Percentiles rank a stretch among this genome's conserved stretches.
Evolutionary conservation across 176 grass and related monocot species (phyloP).

Genomic region (Eleusine indica): DNA sequence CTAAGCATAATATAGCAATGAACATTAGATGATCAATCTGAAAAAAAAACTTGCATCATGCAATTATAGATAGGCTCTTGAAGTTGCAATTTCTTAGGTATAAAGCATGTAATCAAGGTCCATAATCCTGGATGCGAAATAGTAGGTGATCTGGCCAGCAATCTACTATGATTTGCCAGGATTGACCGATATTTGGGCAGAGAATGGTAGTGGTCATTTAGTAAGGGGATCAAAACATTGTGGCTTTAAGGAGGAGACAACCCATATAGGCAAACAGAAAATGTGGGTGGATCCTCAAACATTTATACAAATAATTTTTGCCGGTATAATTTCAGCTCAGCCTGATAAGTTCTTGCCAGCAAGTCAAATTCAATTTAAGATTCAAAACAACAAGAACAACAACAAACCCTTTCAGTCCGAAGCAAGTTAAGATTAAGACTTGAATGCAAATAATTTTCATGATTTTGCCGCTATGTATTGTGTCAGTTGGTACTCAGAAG

Average conservation of each 20-base stretch:
- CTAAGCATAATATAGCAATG: slow-evolving; percentile 36
- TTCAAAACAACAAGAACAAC: neutral
- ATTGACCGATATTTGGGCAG: neutral
- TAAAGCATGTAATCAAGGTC: neutral
- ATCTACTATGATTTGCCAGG: neutral
- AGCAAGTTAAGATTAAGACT: neutral
- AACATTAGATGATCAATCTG: neutral
- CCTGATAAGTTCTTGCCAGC: neutral
- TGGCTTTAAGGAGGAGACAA: neutral
- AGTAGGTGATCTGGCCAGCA: neutral
- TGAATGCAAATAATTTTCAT: neutral
- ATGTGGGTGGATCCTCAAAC: neutral
- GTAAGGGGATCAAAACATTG: neutral
- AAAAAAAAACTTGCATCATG: neutral
- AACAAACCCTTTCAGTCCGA: neutral
- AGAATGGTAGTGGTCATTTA: neutral
- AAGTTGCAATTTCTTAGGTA: neutral
- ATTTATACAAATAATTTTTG: neutral
- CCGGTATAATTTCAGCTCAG: neutral
- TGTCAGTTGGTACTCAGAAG: neutral
- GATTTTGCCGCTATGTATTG: neutral
- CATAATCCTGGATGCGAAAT: neutral
- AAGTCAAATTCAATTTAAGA: neutral
- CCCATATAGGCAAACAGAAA: neutral
- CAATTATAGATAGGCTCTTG: neutral